These are phyloP conservation scores for Obba rivulosa DNA, from an alignment of 768 basidiomycete genomes.

Conservation along the genomic window DNA sequence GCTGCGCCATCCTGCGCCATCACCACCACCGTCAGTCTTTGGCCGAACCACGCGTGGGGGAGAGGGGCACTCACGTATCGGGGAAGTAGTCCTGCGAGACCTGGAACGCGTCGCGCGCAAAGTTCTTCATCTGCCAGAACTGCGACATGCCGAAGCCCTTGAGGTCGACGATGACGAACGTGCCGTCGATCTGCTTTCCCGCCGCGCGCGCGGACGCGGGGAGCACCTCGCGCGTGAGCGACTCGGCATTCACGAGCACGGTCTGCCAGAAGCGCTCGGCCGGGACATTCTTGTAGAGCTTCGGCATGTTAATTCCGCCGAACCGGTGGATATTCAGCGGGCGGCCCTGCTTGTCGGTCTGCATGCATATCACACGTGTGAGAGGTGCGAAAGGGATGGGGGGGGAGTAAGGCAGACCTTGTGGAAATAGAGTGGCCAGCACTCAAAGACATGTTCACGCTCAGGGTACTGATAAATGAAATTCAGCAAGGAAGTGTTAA, in stretches of 20 bases:
- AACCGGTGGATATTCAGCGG: constrained; percentile 67
- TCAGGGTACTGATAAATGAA: constrained; percentile 51
- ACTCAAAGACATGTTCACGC: constrained; percentile 62
- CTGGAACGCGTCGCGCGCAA: constrained; percentile 61
- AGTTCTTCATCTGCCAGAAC: constrained; percentile 72
- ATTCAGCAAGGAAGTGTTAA: neutral
- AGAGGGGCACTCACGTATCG: constrained; percentile 50
- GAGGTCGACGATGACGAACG: constrained; percentile 64
- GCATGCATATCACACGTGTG: neutral
- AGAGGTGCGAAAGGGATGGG: neutral
- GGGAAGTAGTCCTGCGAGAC: constrained; percentile 77
- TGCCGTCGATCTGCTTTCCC: constrained; percentile 42
- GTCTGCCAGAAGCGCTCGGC: constrained; percentile 41
- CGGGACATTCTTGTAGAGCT: constrained; percentile 25
- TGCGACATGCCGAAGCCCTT: constrained; percentile 63
- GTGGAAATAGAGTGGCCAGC: constrained; percentile 78
- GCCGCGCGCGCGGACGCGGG: constrained; percentile 59
- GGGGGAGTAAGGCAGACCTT: constrained; percentile 39
- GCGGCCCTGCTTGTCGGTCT: constrained; percentile 75
- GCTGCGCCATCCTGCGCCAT: constrained; percentile 57
- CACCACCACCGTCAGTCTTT: neutral
- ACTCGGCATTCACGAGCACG: constrained; percentile 61
- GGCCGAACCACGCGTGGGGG: neutral
- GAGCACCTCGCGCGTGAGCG: constrained; percentile 57
- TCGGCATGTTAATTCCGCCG: constrained; percentile 44